Percentiles rank a stretch among this genome's conserved stretches.
Conservation (phyloP, 2,329 filamentous ascomycete species). For the Curvularia hawaiiensis region DNA sequence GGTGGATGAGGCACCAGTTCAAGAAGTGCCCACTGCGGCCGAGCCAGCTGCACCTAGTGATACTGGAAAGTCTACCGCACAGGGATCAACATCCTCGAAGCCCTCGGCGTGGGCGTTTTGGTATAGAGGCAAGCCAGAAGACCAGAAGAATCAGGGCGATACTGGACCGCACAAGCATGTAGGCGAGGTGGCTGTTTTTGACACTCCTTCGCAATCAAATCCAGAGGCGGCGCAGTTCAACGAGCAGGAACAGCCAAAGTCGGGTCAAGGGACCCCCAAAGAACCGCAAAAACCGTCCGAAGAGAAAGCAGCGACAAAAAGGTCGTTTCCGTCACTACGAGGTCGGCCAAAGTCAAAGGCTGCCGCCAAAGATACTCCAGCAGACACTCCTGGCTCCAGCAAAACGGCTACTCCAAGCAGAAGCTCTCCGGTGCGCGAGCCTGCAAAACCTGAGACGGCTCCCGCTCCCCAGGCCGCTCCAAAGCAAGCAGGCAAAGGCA, state of each 20-base stretch:
- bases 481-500: conserved; percentile 31
- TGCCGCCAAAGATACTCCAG: conserved; percentile 23
- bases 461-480: conserved; percentile 34
- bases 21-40: conserved; percentile 7
- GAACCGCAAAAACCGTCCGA: conserved; percentile 21
- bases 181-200: conserved; percentile 56
- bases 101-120: conserved; percentile 80
- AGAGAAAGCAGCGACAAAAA: conserved; percentile 31
- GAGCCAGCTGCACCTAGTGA: conserved; percentile 19
- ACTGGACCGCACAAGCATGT: conserved; percentile 63
- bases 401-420: conserved; percentile 46
- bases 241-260: conserved; percentile 43
- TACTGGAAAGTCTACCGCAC: conserved; percentile 10
- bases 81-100: conserved; percentile 49
- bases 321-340: conserved; percentile 40
- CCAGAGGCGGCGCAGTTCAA: conserved; percentile 60
- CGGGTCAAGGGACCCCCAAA: conserved; percentile 23
- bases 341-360: conserved; percentile 37
- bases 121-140: conserved; percentile 64
- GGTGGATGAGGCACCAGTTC: conserved; percentile 2
- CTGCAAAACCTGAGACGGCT: conserved; percentile 33
- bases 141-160: conserved; percentile 59
- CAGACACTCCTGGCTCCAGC: conserved; percentile 36
- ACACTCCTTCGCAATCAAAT: conserved; percentile 56
- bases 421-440: conserved; percentile 34